phyloP scores from a whole-genome alignment of 345 rosid species.

The Rhodomyrtus tomentosa region DNA sequence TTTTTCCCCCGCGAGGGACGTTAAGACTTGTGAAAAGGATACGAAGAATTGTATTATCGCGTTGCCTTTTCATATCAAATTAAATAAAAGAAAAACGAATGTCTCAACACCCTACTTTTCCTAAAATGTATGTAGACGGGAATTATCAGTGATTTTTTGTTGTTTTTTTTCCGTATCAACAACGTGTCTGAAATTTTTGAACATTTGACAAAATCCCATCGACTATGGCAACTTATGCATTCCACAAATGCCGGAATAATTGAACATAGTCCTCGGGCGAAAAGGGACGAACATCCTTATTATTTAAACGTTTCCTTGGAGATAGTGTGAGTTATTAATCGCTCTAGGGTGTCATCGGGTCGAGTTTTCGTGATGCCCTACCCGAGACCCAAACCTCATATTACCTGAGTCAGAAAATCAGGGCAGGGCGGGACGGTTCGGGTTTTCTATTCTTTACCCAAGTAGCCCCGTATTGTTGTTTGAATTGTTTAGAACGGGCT shows the following conservation, averaged over 20 bases:
- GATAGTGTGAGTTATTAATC: neutral
- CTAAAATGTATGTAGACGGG: neutral
- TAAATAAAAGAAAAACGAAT: too few species aligned
- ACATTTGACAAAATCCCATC: neutral
- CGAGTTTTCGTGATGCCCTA: neutral
- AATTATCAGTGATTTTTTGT: neutral
- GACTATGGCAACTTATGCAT: rapidly evolving
- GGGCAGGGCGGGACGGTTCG: neutral
- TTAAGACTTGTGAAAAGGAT: too few species aligned
- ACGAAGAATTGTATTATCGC: too few species aligned
- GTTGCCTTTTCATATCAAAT: too few species aligned
- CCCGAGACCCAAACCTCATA: neutral
- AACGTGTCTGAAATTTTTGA: neutral
- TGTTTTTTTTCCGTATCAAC: neutral
- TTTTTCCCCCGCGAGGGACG: too few species aligned
- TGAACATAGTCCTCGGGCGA: rapidly evolving
- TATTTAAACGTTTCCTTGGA: neutral
- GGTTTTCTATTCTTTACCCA: neutral
- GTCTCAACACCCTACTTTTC: neutral
- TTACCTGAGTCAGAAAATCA: neutral
- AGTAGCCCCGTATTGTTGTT: neutral
- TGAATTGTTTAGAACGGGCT: rapidly evolving
- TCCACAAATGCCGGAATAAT: too few species aligned
- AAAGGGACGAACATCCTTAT: neutral
- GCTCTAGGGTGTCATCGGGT: neutral